Base-by-base conservation (phyloP, 495 filamentous ascomycete genomes). In the Hyaloscypha hepaticicola region DNA sequence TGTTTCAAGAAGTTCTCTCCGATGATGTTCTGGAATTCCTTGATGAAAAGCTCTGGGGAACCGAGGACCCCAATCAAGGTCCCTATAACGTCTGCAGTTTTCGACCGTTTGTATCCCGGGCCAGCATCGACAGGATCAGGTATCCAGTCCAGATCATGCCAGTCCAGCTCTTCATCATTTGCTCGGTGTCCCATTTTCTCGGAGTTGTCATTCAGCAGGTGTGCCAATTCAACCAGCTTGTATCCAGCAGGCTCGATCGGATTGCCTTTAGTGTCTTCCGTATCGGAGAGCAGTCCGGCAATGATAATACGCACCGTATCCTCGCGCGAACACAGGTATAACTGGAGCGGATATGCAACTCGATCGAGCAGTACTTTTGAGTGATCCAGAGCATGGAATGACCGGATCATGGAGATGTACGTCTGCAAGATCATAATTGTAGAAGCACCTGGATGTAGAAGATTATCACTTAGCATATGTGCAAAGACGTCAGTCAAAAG, bases 71-170 rank as follows among this genome's bases (percentile, higher is more conserved):
- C 88, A 61, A 97, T 90, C 27, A 99, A 78, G 34, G 89, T 95
- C 26, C 92, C 91, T 33, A 98, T 90, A n/a, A 98, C 89, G 73
- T 98, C 95, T 56, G 90, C 87, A 55, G 84, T 88, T 74, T 93
- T 94, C n/a, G 89, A 88, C 55, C 91, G 89, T 69, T 88, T 89
- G 76, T 96, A 98, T 68, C 96, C 93, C 8, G 91, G 90, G 19
- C 90, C 92, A 1, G 95, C 96, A 73, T 99, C 95, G 27, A 96
- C 83, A 1, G 95, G 95, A 70, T 96, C 90, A 1, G 95, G 95
- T 21, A 89, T 79, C 95, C 95, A 99, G 60, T 84, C 83, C 85
- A 96, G 87, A 73, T 98, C 92, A 68, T 93, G 85, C 83, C 87
- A 97, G 75, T 96, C 90, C 12, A 95, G 76, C 48, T 90, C 91